phyloP scores from a whole-genome alignment of 2,329 filamentous ascomycete species.

The Colletotrichum lindemuthianum region DNA sequence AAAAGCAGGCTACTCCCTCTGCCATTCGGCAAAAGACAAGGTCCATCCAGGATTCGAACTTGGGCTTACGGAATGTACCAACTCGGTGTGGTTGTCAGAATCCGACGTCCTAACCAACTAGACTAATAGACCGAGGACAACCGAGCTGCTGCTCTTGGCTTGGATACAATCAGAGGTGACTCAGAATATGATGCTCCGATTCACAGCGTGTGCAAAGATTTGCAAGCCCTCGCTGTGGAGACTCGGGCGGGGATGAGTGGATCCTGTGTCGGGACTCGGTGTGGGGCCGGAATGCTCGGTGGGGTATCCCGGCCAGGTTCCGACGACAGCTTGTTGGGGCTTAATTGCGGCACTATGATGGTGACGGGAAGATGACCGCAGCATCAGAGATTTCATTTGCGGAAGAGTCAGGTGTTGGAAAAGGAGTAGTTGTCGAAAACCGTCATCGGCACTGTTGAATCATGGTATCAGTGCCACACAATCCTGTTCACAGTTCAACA shows the following conservation, averaged over 20 bases:
- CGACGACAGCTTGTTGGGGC: conserved; percentile 1
- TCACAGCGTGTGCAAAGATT: conserved; percentile 2
- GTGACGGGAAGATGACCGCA: too few species aligned
- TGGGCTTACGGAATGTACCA: conserved; percentile 30
- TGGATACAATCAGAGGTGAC: accelerated
- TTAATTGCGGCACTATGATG: neutral
- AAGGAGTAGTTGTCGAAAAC: too few species aligned
- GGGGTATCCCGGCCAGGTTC: conserved; percentile 10
- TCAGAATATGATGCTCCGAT: neutral
- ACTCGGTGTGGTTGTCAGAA: conserved; percentile 10
- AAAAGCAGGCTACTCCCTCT: neutral
- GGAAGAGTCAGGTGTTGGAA: too few species aligned
- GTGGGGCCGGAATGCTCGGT: neutral
- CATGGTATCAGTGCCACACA: too few species aligned
- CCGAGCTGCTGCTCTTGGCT: neutral
- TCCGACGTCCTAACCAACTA: conserved; percentile 36
- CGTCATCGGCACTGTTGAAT: too few species aligned
- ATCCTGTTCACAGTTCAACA: too few species aligned
- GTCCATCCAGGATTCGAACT: conserved; percentile 37
- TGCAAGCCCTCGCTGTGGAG: conserved; percentile 20
- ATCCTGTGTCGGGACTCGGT: neutral
- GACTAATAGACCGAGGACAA: conserved; percentile 31
- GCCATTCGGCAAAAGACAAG: neutral
- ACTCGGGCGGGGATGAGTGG: conserved; percentile 12
- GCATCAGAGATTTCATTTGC: neutral